Base-by-base conservation (phyloP, 108 stramenopile species). In the Conticribra weissflogii region DNA sequence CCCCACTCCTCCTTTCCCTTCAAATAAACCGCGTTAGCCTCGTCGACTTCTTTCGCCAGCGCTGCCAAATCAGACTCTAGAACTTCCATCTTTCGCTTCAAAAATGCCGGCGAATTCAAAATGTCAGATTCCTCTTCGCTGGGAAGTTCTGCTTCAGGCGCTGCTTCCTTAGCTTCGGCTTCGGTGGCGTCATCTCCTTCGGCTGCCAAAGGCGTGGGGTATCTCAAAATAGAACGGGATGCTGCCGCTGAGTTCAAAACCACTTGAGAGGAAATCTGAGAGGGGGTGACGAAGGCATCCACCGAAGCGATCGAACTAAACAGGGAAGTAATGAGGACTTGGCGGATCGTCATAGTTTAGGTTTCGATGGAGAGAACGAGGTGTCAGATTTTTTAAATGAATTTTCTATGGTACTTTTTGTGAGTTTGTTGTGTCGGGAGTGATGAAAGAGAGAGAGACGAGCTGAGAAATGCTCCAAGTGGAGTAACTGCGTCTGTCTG, bases 1-100 rank as follows among this genome's bases (percentile, higher is more conserved):
- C 85, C 88, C 94, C 94, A 95, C 81, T 95, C 94, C 15, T 62
- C 88, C 64, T 92, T 91, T 19, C 81, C 88, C 46, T 53, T 82
- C 54, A 81, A 74, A 31, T 81, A 48, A 19, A 68, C 78, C 25
- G 76, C 84, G 58, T 82, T 81, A 23, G 87, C 82, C 54, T 77
- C 86, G 17, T 66, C 85, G 18, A 91, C 74, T 29, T 84, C 79
- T 56, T 71, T 70, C 23, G 92, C 89, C 17, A 78, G 48, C 14
- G 78, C 71, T 25, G 63, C 82, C 58, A 88, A 70, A 67, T 95
- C 91, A 21, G 63, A 83, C 64, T 91, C 55, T 27, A 95, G 64
- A 3, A 92, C 94, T 46, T 92, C 94, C 3, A 92, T 53, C 68
- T 95, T 95, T 25, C 88, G 74, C 47, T 83, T 81, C 51, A 95